These are phyloP conservation scores for Vitis amurensis DNA, from an alignment of 164 flowering plant genomes.

Conservation along the genomic window DNA sequence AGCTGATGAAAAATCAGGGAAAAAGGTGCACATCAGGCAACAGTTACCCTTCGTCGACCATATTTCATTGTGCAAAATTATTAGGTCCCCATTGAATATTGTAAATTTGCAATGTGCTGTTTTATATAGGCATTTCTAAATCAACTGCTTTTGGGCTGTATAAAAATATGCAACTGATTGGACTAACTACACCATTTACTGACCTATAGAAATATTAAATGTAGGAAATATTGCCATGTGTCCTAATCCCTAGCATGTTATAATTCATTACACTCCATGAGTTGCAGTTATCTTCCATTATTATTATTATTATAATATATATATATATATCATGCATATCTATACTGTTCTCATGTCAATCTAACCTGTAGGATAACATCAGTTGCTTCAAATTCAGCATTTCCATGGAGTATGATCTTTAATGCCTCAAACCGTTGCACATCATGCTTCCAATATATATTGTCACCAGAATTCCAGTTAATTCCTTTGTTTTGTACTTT, in stretches of 20 bases:
- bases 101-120: too few species aligned
- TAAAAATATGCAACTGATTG: constrained; percentile 4
- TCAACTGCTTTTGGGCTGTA: background rate
- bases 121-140: background rate
- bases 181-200: background rate
- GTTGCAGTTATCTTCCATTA: background rate
- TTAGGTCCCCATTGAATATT: background rate
- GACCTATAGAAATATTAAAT: background rate
- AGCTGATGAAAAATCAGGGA: background rate
- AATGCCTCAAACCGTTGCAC: constrained; percentile 65
- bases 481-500: constrained; percentile 76
- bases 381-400: constrained; percentile 94
- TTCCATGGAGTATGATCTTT: constrained; percentile 83
- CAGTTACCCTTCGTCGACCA: background rate
- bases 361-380: constrained; percentile 73
- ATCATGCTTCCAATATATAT: constrained; percentile 87
- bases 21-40: background rate
- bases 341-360: background rate
- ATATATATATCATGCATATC: background rate
- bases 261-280: background rate
- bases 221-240: background rate
- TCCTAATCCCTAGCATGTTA: background rate
- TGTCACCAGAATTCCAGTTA: constrained; percentile 67
- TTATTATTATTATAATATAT: background rate
- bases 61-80: background rate